Base-by-base conservation (phyloP, 345 rosid genomes). In the Populus davidiana region DNA sequence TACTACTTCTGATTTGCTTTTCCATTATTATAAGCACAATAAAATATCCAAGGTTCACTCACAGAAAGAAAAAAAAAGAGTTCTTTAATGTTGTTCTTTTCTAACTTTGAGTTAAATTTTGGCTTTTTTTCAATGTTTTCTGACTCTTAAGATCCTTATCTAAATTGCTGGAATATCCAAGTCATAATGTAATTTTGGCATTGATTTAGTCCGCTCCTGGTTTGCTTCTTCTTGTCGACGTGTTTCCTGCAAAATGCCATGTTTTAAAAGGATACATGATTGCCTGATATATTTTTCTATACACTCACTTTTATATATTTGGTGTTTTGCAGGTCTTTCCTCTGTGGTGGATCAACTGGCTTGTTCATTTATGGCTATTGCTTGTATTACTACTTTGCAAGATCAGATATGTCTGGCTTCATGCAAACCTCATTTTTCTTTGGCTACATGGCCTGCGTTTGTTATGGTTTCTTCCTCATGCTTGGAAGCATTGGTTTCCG, bases 371-470 rank as follows among this genome's bases (percentile, higher is more conserved):
- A 85, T 21, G 87, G 79, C 1, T 85, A 81, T 75, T 87, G 90
- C 78, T 83, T 85, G 76, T 87, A 85, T 69, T 87, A 85, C 77
- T 87, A 87, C 73, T 79, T 79, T 29, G 84, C 83, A 33, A 71
- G 88, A 62, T 81, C 88, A 0, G 88, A 85, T 71, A 85, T 85
- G 88, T 85, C 90, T 0, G 86, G 90, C 12, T 87, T 87, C 72
- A 81, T 87, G 90, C 90, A 87, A 76, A 81, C 85, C 11, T 87
- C 90, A 0, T 85, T 81, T 85, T 87, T 85, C 81, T 87, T 85
- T n/a, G 89, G 89, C 20, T 87, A 87, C 85, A 87, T 87, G 88
- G 88, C 88, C 20, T 87, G 88, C 72, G 71, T 87, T 33, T 87
- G 86, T 52, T 87, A 87, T 4, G 88, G 90, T 16, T 85, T 87